These are phyloP conservation scores for Elasticomyces elasticus DNA, from an alignment of 495 filamentous ascomycete genomes.

Conservation along the genomic window DNA sequence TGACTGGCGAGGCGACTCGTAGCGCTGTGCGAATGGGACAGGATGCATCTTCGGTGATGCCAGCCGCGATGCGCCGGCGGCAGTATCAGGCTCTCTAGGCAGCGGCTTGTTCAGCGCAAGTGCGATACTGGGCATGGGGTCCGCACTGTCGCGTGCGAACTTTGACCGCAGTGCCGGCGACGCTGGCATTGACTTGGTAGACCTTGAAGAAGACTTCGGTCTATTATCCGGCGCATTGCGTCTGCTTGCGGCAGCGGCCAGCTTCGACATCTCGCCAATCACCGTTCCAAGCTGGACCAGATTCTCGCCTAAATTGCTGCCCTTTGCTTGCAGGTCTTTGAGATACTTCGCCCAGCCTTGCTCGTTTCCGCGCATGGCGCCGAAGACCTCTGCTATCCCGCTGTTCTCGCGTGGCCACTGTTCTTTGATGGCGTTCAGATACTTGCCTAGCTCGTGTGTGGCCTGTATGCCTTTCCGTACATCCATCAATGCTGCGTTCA, in stretches of 20 bases:
- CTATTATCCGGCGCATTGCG: slow-evolving; percentile 15
- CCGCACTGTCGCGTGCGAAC: slow-evolving; percentile 1
- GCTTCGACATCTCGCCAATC: slow-evolving; percentile 32
- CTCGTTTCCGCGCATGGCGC: slow-evolving; percentile 33
- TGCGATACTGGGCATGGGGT: background rate
- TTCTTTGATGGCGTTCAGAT: slow-evolving; percentile 53
- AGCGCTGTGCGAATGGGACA: slow-evolving; percentile 13
- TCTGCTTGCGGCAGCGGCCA: slow-evolving; percentile 33
- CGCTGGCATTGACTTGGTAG: background rate
- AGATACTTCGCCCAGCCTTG: slow-evolving; percentile 31
- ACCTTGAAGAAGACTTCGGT: background rate
- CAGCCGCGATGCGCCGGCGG: background rate
- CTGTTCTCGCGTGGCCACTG: slow-evolving; percentile 35
- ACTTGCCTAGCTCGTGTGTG: slow-evolving; percentile 64
- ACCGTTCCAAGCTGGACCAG: slow-evolving; percentile 31
- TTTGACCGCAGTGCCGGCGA: slow-evolving; percentile 12
- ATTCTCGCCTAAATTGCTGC: slow-evolving; percentile 27
- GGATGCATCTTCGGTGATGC: background rate
- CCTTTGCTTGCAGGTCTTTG: slow-evolving; percentile 28
- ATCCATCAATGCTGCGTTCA: slow-evolving; percentile 69
- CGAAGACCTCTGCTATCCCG: slow-evolving; percentile 25
- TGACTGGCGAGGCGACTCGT: slow-evolving; percentile 10
- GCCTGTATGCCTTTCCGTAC: slow-evolving; percentile 66
- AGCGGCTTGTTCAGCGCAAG: slow-evolving; percentile 14
- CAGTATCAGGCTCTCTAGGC: slow-evolving; percentile 8